These are phyloP conservation scores for Aspergillus asperescens DNA, from an alignment of 495 filamentous ascomycete species.

Conservation along the genomic window DNA sequence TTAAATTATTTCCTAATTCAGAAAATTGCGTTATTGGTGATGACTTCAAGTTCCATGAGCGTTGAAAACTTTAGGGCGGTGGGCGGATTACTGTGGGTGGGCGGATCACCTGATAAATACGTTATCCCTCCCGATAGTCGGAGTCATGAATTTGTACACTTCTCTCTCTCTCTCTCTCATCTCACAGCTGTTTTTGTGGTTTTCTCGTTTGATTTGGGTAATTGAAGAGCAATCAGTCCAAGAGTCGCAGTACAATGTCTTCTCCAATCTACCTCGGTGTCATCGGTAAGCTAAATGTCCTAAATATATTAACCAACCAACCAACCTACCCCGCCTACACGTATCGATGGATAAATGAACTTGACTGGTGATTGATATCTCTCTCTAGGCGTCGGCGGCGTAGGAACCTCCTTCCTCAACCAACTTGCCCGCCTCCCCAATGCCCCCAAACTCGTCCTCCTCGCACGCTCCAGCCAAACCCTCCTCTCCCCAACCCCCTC, in stretches of 20 bases:
- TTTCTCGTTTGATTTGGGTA: neutral
- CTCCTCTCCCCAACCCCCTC: slow-evolving; percentile 52
- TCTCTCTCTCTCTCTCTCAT: neutral
- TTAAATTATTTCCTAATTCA: too few species aligned
- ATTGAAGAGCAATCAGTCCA: neutral
- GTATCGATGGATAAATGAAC: neutral
- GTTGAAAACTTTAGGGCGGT: too few species aligned
- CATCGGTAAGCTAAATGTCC: slow-evolving; percentile 29
- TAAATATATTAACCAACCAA: too few species aligned
- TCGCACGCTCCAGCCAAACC: slow-evolving; percentile 73
- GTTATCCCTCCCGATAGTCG: too few species aligned
- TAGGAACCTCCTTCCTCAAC: slow-evolving; percentile 82
- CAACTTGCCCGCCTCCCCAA: slow-evolving; percentile 66
- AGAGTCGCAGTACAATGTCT: slow-evolving; percentile 27
- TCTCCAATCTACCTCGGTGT: slow-evolving; percentile 45
- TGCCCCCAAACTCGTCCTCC: slow-evolving; percentile 66
- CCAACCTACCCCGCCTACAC: neutral
- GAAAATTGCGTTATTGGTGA: too few species aligned
- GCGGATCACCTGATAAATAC: too few species aligned
- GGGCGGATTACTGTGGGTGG: too few species aligned
- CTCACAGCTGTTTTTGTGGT: neutral
- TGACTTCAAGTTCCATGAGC: too few species aligned
- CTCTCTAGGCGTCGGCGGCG: slow-evolving; percentile 75
- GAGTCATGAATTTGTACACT: slow-evolving; percentile 7
- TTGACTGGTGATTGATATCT: too few species aligned